These are phyloP conservation scores for Penicillium sp. DNA, from an alignment of 2,329 filamentous ascomycete species.

Conservation along the genomic window DNA sequence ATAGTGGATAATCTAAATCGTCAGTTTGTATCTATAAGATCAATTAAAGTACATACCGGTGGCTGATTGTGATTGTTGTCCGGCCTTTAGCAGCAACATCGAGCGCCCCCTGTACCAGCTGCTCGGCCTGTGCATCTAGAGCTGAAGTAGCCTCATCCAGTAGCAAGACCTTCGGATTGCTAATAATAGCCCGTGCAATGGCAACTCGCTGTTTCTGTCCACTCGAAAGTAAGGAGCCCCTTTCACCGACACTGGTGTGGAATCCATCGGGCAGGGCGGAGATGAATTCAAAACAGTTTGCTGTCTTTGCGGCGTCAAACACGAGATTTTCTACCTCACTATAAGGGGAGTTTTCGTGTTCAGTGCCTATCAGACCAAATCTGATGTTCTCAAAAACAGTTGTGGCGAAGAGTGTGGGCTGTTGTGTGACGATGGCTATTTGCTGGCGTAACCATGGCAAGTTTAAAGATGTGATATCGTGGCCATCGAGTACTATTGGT, in stretches of 20 bases:
- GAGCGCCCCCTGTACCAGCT: conserved; percentile 89
- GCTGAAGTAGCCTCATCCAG: conserved; percentile 94
- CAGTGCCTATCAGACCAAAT: background rate
- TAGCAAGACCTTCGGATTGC: conserved; percentile 84
- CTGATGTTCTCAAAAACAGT: conserved; percentile 80
- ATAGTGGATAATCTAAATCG: background rate
- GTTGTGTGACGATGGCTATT: conserved; percentile 80
- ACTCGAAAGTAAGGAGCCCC: conserved; percentile 73
- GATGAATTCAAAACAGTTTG: conserved; percentile 4
- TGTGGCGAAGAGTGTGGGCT: conserved; percentile 76
- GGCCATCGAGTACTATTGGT: conserved; percentile 59
- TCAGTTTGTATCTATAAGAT: background rate
- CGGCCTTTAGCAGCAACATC: conserved; percentile 80
- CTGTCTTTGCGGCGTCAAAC: background rate
- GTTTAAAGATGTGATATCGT: conserved; percentile 71
- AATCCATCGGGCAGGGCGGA: conserved; percentile 3
- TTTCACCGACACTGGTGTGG: conserved; percentile 2
- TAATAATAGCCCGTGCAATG: conserved; percentile 86
- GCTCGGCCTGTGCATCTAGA: conserved; percentile 90
- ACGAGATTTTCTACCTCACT: background rate
- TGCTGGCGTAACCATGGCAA: conserved; percentile 88
- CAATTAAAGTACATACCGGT: conserved; percentile 53
- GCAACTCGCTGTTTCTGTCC: conserved; percentile 97
- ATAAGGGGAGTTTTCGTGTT: background rate
- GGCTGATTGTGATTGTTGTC: conserved; percentile 94